A percentile compares a stretch with the other conserved stretches of the same genome.
Evolutionary conservation across 2,329 filamentous ascomycete genomes (phyloP).

Genomic region (Byssochlamys sp.): DNA sequence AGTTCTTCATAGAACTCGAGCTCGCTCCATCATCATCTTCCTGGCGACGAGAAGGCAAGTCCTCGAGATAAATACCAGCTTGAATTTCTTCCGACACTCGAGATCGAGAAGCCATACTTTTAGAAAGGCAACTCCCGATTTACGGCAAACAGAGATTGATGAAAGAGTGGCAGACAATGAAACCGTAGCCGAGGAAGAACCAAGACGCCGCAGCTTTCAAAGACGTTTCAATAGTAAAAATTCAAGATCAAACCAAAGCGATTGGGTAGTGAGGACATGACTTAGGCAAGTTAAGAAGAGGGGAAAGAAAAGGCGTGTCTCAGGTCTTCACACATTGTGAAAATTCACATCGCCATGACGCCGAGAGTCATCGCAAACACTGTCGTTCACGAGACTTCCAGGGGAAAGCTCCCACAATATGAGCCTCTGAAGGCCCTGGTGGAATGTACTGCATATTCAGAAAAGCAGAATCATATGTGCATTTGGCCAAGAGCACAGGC

Average conservation of each 20-base stretch:
- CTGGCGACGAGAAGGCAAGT: background rate
- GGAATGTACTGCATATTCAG: background rate
- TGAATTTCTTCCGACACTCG: background rate
- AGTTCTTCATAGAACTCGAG: constrained; percentile 1
- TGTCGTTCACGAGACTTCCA: background rate
- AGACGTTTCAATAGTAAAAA: background rate
- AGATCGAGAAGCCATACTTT: background rate
- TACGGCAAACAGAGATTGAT: background rate
- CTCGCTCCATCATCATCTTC: background rate
- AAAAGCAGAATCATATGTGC: background rate
- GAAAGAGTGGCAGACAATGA: background rate
- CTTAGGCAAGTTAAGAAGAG: background rate
- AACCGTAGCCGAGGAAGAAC: background rate
- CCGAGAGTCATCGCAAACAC: background rate
- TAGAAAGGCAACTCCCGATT: background rate
- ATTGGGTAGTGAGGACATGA: background rate
- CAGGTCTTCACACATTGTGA: background rate
- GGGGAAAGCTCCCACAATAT: background rate
- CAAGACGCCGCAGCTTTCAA: background rate
- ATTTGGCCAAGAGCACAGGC: background rate
- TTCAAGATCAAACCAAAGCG: background rate
- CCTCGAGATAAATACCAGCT: background rate
- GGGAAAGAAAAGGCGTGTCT: background rate
- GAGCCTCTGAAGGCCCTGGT: background rate
- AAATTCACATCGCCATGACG: background rate